A percentile compares a stretch with the other conserved stretches of the same genome.
These are phyloP conservation scores for Amanita phalloides DNA, from an alignment of 768 basidiomycete species.

Conservation along the genomic window DNA sequence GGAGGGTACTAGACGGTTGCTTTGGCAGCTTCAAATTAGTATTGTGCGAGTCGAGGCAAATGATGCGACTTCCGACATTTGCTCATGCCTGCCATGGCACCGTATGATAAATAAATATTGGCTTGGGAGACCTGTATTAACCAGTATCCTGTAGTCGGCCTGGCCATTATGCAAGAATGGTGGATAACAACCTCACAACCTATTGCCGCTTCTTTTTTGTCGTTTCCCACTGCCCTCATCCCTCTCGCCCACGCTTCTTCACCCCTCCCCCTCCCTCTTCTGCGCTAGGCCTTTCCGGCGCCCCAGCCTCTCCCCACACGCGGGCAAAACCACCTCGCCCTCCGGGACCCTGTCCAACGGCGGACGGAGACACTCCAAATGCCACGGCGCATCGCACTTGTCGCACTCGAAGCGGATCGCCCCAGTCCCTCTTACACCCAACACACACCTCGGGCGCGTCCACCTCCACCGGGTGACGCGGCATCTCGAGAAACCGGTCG, in stretches of 20 bases:
- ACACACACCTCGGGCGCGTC: slow-evolving; percentile 59
- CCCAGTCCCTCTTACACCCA: slow-evolving; percentile 58
- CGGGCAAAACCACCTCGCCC: slow-evolving; percentile 91
- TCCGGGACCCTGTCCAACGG: slow-evolving; percentile 71
- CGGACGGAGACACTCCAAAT: slow-evolving; percentile 71
- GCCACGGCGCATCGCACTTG: slow-evolving; percentile 91
- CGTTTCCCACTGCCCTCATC: background rate
- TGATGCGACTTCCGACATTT: too few species aligned
- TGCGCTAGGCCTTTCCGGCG: slow-evolving; percentile 29
- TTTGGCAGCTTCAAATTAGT: too few species aligned
- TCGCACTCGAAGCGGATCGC: slow-evolving; percentile 80
- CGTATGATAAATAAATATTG: too few species aligned
- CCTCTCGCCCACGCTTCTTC: background rate
- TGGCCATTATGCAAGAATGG: too few species aligned
- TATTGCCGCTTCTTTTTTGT: background rate
- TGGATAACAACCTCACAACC: too few species aligned
- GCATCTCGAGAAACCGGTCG: slow-evolving; percentile 65
- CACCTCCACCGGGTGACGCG: slow-evolving; percentile 70
- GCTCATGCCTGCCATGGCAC: too few species aligned
- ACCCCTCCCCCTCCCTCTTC: slow-evolving; percentile 11
- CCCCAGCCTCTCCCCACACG: slow-evolving; percentile 54
- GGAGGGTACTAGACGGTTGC: too few species aligned
- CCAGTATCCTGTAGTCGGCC: too few species aligned
- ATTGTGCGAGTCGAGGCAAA: too few species aligned
- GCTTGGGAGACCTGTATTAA: too few species aligned